Evolutionary conservation across 495 filamentous ascomycete genomes (phyloP).

Genomic region (Sphaerosporella brunnea): DNA sequence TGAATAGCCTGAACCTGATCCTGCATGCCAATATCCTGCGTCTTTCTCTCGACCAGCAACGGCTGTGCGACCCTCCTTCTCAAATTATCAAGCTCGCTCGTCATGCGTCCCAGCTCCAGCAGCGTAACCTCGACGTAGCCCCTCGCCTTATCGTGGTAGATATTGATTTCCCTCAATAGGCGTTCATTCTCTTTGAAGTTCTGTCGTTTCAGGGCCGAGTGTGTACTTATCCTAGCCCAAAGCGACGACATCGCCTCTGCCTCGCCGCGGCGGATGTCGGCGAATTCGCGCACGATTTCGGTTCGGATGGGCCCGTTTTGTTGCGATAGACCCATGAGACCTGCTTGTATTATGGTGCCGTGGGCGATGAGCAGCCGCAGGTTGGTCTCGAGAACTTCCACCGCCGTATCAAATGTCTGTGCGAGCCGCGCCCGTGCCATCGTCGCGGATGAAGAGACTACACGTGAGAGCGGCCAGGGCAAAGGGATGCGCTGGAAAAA

Average conservation of each 20-base stretch:
- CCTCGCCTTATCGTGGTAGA: constrained; percentile 24
- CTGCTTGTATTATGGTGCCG: constrained; percentile 23
- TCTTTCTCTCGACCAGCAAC: constrained; percentile 15
- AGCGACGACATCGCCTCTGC: constrained; percentile 24
- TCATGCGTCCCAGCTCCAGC: constrained; percentile 25
- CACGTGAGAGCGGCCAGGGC: constrained; percentile 12
- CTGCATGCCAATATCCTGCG: constrained; percentile 7
- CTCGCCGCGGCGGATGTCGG: constrained; percentile 26
- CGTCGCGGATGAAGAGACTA: constrained; percentile 12
- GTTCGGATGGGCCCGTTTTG: constrained; percentile 26
- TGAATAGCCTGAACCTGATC: constrained; percentile 2
- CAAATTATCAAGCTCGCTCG: constrained; percentile 22
- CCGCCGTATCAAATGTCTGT: constrained; percentile 25
- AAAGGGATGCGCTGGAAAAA: constrained; percentile 10
- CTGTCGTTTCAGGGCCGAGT: constrained; percentile 17
- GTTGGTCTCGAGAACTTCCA: constrained; percentile 25
- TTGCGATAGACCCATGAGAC: constrained; percentile 21
- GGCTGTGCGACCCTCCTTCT: constrained; percentile 23
- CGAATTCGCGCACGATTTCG: constrained; percentile 25
- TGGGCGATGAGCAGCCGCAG: constrained; percentile 24
- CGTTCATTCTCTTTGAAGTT: constrained; percentile 26
- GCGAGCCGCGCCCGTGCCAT: constrained; percentile 12
- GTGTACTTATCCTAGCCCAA: constrained; percentile 21
- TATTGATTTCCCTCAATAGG: constrained; percentile 21
- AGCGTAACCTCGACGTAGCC: constrained; percentile 26